phyloP scores from a whole-genome alignment of 2,329 filamentous ascomycete species.

The Alternaria burnsii region DNA sequence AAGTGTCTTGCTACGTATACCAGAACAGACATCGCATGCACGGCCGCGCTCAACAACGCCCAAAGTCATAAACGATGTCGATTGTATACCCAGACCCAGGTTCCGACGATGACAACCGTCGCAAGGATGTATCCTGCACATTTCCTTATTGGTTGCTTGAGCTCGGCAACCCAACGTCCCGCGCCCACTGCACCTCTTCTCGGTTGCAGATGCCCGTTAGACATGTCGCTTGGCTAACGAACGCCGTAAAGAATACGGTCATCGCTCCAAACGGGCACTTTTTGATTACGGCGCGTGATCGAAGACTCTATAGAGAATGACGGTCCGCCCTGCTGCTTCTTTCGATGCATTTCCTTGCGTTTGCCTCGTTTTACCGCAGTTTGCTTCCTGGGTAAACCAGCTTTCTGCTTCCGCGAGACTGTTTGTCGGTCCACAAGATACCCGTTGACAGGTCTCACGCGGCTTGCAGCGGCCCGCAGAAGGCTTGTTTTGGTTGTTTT shows the following conservation, averaged over 20 bases:
- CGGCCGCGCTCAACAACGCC: not conserved
- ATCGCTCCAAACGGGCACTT: not conserved
- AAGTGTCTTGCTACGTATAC: too few species aligned
- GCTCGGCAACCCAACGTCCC: constrained; percentile 5
- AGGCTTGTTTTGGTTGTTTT: constrained; percentile 14
- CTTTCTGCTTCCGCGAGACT: not conserved
- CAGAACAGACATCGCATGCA: not conserved
- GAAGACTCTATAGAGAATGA: not conserved
- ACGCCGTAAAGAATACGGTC: constrained; percentile 1
- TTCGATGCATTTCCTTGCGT: not conserved
- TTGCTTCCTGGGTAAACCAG: too few species aligned
- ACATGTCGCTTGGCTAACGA: constrained; percentile 3
- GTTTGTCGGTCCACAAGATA: not conserved
- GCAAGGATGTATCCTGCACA: not conserved
- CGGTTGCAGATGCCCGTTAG: constrained; percentile 2
- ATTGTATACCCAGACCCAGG: not conserved
- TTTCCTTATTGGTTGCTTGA: constrained; percentile 1
- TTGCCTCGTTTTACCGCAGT: not conserved
- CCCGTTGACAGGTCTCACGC: constrained; percentile 5
- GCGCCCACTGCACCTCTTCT: not conserved
- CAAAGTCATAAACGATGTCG: not conserved
- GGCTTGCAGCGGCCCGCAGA: constrained; percentile 13
- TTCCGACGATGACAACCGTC: too few species aligned
- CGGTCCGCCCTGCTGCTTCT: not conserved
- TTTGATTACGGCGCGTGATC: constrained; percentile 4